These are phyloP conservation scores for Kluyveromyces aestuarii DNA, from an alignment of 805 yeast species.

Conservation along the genomic window DNA sequence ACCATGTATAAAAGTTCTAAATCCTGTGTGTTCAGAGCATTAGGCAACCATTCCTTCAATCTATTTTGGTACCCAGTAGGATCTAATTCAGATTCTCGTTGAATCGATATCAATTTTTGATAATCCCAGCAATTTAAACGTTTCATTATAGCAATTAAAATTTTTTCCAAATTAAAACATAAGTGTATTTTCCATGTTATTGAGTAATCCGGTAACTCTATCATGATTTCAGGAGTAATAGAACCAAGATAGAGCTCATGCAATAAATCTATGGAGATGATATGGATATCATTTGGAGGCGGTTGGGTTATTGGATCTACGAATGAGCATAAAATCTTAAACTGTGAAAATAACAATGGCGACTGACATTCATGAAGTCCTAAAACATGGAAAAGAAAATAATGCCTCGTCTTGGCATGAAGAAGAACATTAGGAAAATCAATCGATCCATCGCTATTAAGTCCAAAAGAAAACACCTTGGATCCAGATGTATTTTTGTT, in stretches of 20 bases:
- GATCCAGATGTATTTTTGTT: constrained; percentile 4
- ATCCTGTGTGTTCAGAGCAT: constrained; percentile 31
- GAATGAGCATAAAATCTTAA: constrained; percentile 28
- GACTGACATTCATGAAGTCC: constrained; percentile 8
- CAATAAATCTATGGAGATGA: constrained; percentile 48
- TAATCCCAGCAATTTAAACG: constrained; percentile 22
- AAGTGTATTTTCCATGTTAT: constrained; percentile 17
- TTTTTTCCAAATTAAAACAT: constrained; percentile 23
- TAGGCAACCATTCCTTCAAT: constrained; percentile 30
- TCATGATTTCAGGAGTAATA: constrained; percentile 18
- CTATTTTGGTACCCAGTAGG: constrained; percentile 22
- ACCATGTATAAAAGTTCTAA: constrained; percentile 40
- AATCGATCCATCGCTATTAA: constrained; percentile 13
- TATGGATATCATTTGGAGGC: constrained; percentile 41
- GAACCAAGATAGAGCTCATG: constrained; percentile 44
- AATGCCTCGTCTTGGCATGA: constrained; percentile 18
- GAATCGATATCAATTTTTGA: constrained; percentile 14
- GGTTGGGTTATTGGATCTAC: constrained; percentile 68
- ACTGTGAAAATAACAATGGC: constrained; percentile 17
- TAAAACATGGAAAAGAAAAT: constrained; percentile 14
- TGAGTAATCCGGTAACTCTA: constrained; percentile 3
- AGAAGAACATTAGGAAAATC: constrained; percentile 16
- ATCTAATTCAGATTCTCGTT: constrained; percentile 11
- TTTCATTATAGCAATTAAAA: constrained; percentile 14
- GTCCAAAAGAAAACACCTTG: constrained; percentile 13